These are phyloP conservation scores for Trichoderma gamsii DNA, from an alignment of 495 filamentous ascomycete genomes.

Conservation along the genomic window DNA sequence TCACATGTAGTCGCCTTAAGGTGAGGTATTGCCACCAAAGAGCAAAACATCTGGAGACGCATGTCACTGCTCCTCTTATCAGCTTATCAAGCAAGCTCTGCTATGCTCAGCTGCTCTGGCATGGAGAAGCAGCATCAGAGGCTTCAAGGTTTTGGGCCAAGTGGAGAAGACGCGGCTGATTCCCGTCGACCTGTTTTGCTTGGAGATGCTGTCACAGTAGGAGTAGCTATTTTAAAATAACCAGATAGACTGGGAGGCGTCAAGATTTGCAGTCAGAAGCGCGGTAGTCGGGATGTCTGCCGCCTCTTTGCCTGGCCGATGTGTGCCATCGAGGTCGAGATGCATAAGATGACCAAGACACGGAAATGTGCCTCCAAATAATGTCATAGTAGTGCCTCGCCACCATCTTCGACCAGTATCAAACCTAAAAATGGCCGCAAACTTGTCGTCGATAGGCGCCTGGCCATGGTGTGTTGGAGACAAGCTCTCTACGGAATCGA, in stretches of 20 bases:
- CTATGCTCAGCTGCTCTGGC: background rate
- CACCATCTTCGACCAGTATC: background rate
- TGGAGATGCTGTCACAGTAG: background rate
- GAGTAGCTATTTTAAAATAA: background rate
- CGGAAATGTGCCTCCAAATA: background rate
- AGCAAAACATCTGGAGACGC: background rate
- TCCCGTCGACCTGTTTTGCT: background rate
- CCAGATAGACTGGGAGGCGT: background rate
- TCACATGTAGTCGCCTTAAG: background rate
- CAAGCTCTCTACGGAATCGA: too few relatives aligned
- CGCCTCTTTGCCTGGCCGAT: background rate
- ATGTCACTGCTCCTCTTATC: background rate
- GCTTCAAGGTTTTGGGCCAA: background rate
- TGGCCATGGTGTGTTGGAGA: too few relatives aligned
- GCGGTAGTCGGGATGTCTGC: background rate
- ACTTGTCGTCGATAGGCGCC: background rate
- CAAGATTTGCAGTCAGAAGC: background rate
- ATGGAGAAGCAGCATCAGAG: background rate
- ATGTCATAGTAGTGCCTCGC: background rate
- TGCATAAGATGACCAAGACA: background rate
- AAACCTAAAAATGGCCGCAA: background rate
- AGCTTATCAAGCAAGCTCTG: slow-evolving; percentile 2
- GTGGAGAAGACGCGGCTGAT: slow-evolving; percentile 4
- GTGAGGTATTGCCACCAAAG: background rate
- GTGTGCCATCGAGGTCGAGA: background rate